Conservation (phyloP, 495 filamentous ascomycete genomes). For the Xylaria bambusicola region DNA sequence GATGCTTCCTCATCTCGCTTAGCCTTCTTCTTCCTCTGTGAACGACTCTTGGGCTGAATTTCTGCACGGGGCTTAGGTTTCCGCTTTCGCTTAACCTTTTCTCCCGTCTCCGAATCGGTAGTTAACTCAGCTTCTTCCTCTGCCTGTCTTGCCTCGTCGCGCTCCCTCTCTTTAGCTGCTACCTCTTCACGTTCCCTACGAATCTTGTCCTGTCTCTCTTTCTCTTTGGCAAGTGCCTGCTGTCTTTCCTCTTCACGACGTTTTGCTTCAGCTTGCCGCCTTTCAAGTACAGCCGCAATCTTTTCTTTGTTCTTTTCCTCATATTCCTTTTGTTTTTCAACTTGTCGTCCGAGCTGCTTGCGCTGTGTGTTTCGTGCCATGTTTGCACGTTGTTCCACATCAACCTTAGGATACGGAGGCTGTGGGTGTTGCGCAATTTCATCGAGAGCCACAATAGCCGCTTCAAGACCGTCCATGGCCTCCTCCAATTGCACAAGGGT, state of each 20-base stretch:
- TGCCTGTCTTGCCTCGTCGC: slow-evolving; percentile 62
- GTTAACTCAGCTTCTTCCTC: slow-evolving; percentile 81
- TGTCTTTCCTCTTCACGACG: slow-evolving; percentile 71
- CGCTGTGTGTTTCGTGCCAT: slow-evolving; percentile 95
- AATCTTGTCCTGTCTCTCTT: slow-evolving; percentile 73
- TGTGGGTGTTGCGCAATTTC: slow-evolving; percentile 79
- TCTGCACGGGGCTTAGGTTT: slow-evolving; percentile 53
- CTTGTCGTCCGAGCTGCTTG: slow-evolving; percentile 81
- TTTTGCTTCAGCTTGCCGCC: slow-evolving; percentile 73
- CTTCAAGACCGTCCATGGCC: slow-evolving; percentile 81
- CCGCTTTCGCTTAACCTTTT: slow-evolving; percentile 71
- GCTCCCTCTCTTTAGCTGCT: slow-evolving; percentile 69
- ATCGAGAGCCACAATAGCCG: slow-evolving; percentile 78
- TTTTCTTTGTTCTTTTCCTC: slow-evolving; percentile 90
- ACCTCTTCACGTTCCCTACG: slow-evolving; percentile 80
- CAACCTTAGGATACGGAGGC: slow-evolving; percentile 85
- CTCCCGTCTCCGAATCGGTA: slow-evolving; percentile 74
- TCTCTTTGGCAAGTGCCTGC: slow-evolving; percentile 63
- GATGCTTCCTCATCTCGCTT: slow-evolving; percentile 56
- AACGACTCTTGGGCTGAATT: slow-evolving; percentile 41
- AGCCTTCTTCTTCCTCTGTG: slow-evolving; percentile 69
- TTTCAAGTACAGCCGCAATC: slow-evolving; percentile 70
- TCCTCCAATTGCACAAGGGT: slow-evolving; percentile 75
- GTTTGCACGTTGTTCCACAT: slow-evolving; percentile 91
- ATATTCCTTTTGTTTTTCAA: slow-evolving; percentile 84